A percentile compares a stretch with the other conserved stretches of the same genome.
Evolutionary conservation across 371 early-diverging fungal species (phyloP).

Genomic region (Saksenaea vasiformis): DNA sequence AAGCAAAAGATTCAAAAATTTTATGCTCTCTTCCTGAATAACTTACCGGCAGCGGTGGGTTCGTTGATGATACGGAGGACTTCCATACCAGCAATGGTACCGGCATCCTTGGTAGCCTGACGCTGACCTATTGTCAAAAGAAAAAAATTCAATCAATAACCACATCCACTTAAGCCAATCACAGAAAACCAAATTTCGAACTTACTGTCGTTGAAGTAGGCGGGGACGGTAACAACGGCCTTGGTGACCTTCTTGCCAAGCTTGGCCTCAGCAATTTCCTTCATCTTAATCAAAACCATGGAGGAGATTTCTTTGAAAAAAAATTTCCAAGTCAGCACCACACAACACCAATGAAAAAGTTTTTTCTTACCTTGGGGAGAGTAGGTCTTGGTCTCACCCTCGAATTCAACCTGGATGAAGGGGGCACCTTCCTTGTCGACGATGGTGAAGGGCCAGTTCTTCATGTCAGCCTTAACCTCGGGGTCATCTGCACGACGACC

Average conservation of each 20-base stretch:
- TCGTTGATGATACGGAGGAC: slow-evolving; percentile 89
- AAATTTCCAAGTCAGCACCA: slow-evolving; percentile 6
- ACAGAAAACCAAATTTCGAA: not conserved
- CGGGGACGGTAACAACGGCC: slow-evolving; percentile 81
- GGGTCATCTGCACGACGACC: slow-evolving; percentile 90
- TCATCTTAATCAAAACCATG: slow-evolving; percentile 90
- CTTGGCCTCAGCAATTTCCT: slow-evolving; percentile 88
- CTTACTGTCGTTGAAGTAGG: slow-evolving; percentile 73
- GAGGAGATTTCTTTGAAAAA: slow-evolving; percentile 69
- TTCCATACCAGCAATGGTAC: slow-evolving; percentile 76
- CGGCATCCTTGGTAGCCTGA: slow-evolving; percentile 85
- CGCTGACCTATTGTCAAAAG: slow-evolving; percentile 53
- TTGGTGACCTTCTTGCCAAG: slow-evolving; percentile 79
- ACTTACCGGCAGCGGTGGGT: slow-evolving; percentile 86
- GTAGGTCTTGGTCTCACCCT: slow-evolving; percentile 88
- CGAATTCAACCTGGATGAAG: slow-evolving; percentile 92
- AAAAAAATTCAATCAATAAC: not conserved
- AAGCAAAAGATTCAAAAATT: not conserved
- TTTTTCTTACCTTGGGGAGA: slow-evolving; percentile 86
- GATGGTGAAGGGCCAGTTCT: slow-evolving; percentile 89
- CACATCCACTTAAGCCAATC: not conserved
- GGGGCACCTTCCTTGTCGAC: slow-evolving; percentile 70
- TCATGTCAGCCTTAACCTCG: slow-evolving; percentile 83
- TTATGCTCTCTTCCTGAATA: not conserved
- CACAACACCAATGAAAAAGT: slow-evolving; percentile 90